Conservation (phyloP, 176 grass and related monocot genomes). For the Bromus sterilis region DNA sequence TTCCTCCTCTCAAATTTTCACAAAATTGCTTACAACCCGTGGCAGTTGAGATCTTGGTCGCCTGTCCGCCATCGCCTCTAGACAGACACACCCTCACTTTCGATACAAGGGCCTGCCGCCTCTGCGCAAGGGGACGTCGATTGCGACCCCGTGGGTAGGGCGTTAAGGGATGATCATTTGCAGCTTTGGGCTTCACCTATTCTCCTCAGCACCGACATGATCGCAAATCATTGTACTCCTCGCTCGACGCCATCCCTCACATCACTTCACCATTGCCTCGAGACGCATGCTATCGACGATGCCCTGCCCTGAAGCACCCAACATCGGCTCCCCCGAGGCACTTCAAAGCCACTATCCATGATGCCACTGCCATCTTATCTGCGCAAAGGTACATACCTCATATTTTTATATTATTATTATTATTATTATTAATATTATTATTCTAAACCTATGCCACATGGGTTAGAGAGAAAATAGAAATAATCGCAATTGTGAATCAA, state of each 20-base stretch:
- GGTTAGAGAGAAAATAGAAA: background rate
- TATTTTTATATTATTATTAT: too few species aligned
- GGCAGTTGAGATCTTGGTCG: background rate
- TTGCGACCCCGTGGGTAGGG: background rate
- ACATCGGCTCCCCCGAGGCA: background rate
- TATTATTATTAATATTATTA: too few species aligned
- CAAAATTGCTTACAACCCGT: background rate
- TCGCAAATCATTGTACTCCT: background rate
- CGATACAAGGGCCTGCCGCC: background rate
- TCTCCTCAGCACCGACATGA: background rate
- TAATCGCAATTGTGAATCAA: background rate
- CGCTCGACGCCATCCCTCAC: background rate
- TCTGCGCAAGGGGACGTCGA: background rate
- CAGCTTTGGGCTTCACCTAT: background rate
- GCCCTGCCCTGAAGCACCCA: background rate
- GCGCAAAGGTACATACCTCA: background rate
- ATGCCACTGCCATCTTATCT: background rate
- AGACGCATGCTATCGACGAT: background rate
- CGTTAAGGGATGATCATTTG: background rate
- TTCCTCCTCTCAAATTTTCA: background rate
- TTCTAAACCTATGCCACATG: background rate
- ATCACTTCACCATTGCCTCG: background rate
- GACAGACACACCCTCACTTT: background rate
- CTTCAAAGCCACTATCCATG: background rate
- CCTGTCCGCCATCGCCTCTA: background rate